Percentiles rank a stretch among this genome's conserved stretches.
phyloP scores from a whole-genome alignment of 257 asterid genomes.

The Plantago elongata region DNA sequence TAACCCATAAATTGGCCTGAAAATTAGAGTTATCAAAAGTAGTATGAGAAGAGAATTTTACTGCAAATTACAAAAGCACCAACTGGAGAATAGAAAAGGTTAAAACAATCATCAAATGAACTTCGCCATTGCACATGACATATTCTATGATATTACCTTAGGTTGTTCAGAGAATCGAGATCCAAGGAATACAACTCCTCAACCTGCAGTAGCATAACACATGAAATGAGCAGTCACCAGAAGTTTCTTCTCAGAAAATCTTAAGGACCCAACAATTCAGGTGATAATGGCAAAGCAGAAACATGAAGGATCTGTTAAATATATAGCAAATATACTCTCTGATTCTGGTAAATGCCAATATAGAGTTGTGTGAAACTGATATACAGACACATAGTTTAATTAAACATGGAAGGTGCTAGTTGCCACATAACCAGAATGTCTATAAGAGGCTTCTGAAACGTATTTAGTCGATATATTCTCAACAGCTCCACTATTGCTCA shows the following conservation, averaged over 20 bases:
- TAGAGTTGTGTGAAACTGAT: no score
- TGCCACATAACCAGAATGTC: no score
- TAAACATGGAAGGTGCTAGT: no score
- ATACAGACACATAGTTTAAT: no score
- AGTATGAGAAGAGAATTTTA: constrained; percentile 1
- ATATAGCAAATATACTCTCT: background rate
- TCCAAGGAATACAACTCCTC: constrained; percentile 97
- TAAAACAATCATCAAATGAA: background rate
- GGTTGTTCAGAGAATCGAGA: constrained; percentile 71
- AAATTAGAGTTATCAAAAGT: constrained; percentile 9
- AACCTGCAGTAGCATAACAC: constrained; percentile 54
- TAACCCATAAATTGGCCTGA: constrained; percentile 89
- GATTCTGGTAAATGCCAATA: no score
- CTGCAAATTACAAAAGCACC: constrained; percentile 1
- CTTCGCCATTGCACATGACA: constrained; percentile 1
- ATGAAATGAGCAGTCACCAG: constrained; percentile 15
- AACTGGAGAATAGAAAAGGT: background rate
- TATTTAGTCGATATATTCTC: no score
- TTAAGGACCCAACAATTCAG: background rate
- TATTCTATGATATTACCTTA: constrained; percentile 49
- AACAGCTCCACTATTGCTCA: no score
- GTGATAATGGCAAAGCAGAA: background rate
- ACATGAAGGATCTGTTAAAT: background rate
- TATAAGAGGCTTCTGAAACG: no score
- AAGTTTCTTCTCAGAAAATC: background rate